phyloP scores from a whole-genome alignment of 441 rosid genomes.

The Erodium trifolium region DNA sequence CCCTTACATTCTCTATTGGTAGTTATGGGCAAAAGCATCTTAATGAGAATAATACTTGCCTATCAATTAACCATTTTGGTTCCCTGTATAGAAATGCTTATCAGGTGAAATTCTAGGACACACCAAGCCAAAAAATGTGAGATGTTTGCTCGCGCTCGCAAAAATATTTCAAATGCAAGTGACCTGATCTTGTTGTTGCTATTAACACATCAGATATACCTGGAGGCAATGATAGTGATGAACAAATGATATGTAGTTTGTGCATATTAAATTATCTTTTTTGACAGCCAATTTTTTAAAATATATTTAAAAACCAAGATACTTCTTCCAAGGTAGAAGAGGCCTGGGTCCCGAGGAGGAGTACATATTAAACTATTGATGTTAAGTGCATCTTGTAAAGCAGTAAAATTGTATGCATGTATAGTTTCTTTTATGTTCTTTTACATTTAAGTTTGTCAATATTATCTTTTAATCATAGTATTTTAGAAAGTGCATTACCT shows the following conservation, averaged over 20 bases:
- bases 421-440: no score
- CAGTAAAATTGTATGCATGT: no score
- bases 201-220: neutral
- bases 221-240: neutral
- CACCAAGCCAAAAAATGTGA: neutral
- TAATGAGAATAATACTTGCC: no score
- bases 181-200: neutral
- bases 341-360: no score
- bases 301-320: no score
- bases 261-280: no score
- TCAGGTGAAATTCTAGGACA: neutral
- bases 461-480: neutral
- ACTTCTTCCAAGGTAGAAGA: no score
- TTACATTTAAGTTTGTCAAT: neutral
- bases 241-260: no score
- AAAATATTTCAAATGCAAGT: neutral
- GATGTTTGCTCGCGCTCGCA: neutral
- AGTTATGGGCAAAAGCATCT: no score
- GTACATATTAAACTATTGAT: neutral
- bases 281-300: no score
- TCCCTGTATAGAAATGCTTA: neutral
- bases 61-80: neutral
- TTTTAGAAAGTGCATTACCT: conserved; percentile 10
- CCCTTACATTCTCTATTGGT: no score
- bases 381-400: neutral